Evolutionary conservation across 192 early-diverging fungal species (phyloP).

Genomic region (Coemansia sp.): DNA sequence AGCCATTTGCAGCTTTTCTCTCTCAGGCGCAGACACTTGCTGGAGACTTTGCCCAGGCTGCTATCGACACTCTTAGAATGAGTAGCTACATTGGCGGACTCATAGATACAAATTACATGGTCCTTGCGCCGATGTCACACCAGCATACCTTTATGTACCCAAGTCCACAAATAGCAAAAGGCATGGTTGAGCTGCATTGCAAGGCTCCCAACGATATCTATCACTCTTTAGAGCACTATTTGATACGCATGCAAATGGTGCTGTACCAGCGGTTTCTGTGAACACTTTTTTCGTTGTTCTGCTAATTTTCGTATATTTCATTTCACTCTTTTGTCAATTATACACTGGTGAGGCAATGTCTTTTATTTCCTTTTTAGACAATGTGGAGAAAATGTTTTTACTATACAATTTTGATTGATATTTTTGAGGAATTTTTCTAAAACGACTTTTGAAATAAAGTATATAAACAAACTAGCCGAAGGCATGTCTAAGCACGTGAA

Average conservation of each 20-base stretch:
- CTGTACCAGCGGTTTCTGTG: not conserved
- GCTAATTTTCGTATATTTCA: too few relatives aligned
- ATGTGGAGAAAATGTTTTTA: too few relatives aligned
- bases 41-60: not conserved
- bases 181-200: constrained; percentile 6
- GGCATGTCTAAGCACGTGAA: too few relatives aligned
- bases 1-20: constrained; percentile 8
- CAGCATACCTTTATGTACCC: constrained; percentile 14
- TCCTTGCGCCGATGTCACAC: not conserved
- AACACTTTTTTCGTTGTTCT: not conserved
- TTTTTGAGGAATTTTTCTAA: too few relatives aligned
- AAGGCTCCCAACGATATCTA: not conserved
- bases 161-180: constrained; percentile 17
- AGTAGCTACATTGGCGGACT: not conserved
- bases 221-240: not conserved
- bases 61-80: constrained; percentile 1
- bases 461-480: too few relatives aligned
- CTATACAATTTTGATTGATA: too few relatives aligned
- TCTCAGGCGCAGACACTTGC: not conserved
- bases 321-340: too few relatives aligned
- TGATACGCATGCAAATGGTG: not conserved
- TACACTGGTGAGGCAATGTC: too few relatives aligned
- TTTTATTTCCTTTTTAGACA: too few relatives aligned
- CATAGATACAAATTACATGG: constrained; percentile 20
- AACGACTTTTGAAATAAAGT: too few relatives aligned